Conservation (phyloP, 208 protist genomes). For the Phytomonas francai region DNA sequence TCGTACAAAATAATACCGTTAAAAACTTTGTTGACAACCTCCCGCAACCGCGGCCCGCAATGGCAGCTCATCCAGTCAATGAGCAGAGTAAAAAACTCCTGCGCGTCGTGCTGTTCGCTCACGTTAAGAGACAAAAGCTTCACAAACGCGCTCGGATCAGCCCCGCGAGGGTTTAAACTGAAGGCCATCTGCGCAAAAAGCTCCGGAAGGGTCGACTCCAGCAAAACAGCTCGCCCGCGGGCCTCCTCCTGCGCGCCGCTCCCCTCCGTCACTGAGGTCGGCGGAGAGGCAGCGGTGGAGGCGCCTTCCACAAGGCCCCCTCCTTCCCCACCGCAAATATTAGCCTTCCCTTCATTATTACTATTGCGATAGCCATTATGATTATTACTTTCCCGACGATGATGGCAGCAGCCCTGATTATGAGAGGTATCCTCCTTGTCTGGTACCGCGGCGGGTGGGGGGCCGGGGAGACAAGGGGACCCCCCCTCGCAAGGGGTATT, state of each 20-base stretch:
- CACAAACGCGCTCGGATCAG: constrained; percentile 40
- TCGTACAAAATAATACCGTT: constrained; percentile 64
- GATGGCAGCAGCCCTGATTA: not conserved
- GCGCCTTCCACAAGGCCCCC: too few relatives aligned
- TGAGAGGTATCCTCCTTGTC: not conserved
- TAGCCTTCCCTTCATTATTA: not conserved
- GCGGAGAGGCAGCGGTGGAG: too few relatives aligned
- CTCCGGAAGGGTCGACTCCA: constrained; percentile 47
- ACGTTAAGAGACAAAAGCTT: constrained; percentile 58
- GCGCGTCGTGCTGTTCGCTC: constrained; percentile 72
- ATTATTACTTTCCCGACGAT: constrained; percentile 1
- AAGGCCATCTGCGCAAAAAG: constrained; percentile 76
- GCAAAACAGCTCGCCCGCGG: too few relatives aligned
- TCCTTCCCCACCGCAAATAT: not conserved
- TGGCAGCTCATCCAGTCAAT: constrained; percentile 63
- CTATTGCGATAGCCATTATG: not conserved
- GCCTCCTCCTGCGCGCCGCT: not conserved
- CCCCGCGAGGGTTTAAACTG: constrained; percentile 35
- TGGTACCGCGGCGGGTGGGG: too few relatives aligned
- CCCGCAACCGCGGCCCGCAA: constrained; percentile 31
- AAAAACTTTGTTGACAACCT: constrained; percentile 35
- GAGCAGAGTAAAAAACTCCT: constrained; percentile 71
- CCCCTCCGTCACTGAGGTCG: too few relatives aligned
- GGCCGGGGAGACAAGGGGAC: too few relatives aligned
- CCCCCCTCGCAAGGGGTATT: too few relatives aligned